Base-by-base conservation (phyloP, 192 early-diverging fungal genomes). In the Fimicolochytrium jonesii region DNA sequence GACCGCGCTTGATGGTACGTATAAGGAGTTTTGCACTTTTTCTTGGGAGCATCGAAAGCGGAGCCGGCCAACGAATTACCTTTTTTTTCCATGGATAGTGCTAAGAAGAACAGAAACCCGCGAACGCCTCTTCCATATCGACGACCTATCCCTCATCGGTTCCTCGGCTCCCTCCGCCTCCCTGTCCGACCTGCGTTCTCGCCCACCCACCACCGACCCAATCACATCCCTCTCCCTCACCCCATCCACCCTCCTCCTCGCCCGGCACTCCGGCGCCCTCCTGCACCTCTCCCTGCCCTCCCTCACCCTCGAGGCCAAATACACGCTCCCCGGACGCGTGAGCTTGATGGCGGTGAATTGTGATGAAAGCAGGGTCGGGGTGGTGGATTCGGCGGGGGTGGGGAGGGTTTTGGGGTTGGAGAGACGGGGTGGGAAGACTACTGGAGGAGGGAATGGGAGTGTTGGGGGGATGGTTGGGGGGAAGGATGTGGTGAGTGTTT, bases 41-140 rank as follows among this genome's bases (percentile, higher is more conserved):
- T n/a, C n/a, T n/a, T n/a, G n/a, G n/a, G n/a, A n/a, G n/a, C n/a
- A n/a, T n/a, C n/a, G n/a, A n/a, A n/a, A n/a, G n/a, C n/a, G n/a
- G n/a, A n/a, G n/a, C n/a, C n/a, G n/a, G n/a, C n/a, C n/a, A n/a
- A n/a, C n/a, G n/a, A n/a, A n/a, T n/a, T n/a, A n/a, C n/a, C n/a
- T n/a, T n/a, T n/a, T n/a, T n/a, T n/a, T n/a, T n/a, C n/a, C n/a
- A n/a, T n/a, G n/a, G 30, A 42, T 28, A 71, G 81, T 75, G n/a
- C 47, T 70, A 13, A 46, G 72, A 29, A 56, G 66, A 49, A 72
- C 56, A 53, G 81, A 72, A 43, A 56, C 49, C 6, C 51, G 71
- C 39, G 81, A 84, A 30, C 55, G 75, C 4, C 35, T 63, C 13
- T 84, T 84, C 50, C 75, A 79, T 44, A 79, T 84, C 52, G 81